A percentile compares a stretch with the other conserved stretches of the same genome.
Conservation (phyloP, 139 green algal genomes). For the Pleodorina starrii region DNA sequence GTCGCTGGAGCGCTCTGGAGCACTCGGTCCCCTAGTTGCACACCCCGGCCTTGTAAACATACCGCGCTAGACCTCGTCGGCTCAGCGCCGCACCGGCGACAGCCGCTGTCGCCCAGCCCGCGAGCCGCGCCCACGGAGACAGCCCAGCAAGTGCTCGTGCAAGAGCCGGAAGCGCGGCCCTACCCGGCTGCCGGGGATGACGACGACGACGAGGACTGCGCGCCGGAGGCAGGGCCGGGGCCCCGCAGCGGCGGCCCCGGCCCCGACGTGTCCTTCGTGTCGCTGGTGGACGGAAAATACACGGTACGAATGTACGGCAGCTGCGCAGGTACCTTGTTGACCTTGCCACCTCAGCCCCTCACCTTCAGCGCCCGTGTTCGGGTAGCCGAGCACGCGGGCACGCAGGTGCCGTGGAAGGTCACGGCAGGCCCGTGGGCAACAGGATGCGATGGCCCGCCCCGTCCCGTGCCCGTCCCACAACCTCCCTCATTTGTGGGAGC, state of each 20-base stretch:
- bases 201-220: neutral
- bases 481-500: too few relatives aligned
- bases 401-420: too few relatives aligned
- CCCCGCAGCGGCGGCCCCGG: too few relatives aligned
- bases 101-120: neutral
- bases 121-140: neutral
- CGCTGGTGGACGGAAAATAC: constrained; percentile 6
- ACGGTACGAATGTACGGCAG: constrained; percentile 39
- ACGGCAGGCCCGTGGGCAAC: too few relatives aligned
- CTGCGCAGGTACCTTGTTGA: too few relatives aligned
- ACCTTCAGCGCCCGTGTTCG: too few relatives aligned
- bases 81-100: neutral
- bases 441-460: too few relatives aligned
- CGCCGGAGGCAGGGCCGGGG: neutral
- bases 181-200: neutral
- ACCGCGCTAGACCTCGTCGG: neutral
- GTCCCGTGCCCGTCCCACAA: too few relatives aligned
- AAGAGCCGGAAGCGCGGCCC: neutral
- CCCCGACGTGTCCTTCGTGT: constrained; percentile 11
- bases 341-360: too few relatives aligned
- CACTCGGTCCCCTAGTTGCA: neutral
- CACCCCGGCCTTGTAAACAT: neutral
- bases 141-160: neutral
- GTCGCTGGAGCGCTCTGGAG: too few relatives aligned
- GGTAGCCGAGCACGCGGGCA: too few relatives aligned